Percentiles rank a stretch among this genome's conserved stretches.
These are phyloP conservation scores for Nicotiana obtusifolia DNA, from an alignment of 257 asterid genomes.

Conservation along the genomic window DNA sequence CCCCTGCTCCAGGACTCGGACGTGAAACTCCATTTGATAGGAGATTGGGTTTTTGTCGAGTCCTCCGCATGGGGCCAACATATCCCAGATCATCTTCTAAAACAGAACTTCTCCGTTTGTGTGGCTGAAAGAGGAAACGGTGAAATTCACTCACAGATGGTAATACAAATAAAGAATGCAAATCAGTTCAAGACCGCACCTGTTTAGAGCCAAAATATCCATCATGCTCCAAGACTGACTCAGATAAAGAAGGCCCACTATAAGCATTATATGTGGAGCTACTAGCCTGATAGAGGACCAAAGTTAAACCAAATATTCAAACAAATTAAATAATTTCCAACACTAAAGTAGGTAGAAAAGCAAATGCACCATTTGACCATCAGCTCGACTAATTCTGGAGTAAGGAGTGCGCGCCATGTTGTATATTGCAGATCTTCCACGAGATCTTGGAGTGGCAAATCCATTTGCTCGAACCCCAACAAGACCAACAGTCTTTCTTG, in stretches of 20 bases:
- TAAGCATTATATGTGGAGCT: conserved; percentile 30
- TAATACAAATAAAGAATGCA: conserved; percentile 6
- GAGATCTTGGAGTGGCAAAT: conserved; percentile 60
- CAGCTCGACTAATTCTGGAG: conserved; percentile 51
- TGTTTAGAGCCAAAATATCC: conserved; percentile 33
- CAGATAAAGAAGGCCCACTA: conserved; percentile 39
- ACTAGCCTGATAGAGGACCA: conserved; percentile 43
- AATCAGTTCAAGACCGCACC: not conserved
- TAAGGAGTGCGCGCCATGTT: conserved; percentile 92
- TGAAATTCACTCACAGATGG: conserved; percentile 6
- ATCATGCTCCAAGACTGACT: conserved; percentile 32
- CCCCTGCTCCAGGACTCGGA: conserved; percentile 21
- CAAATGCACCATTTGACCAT: conserved; percentile 44
- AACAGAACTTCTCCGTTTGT: conserved; percentile 72
- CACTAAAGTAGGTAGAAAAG: not conserved
- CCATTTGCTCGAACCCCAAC: conserved; percentile 49
- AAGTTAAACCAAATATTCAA: not conserved
- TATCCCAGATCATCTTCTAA: conserved; percentile 72
- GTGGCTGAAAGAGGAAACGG: conserved; percentile 36
- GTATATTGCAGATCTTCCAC: conserved; percentile 82
- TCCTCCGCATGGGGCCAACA: conserved; percentile 66
- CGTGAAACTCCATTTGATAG: conserved; percentile 24
- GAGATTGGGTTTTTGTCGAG: conserved; percentile 64
- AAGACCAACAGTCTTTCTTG: conserved; percentile 19
- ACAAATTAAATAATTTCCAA: conserved; percentile 2